phyloP scores from a whole-genome alignment of 495 filamentous ascomycete genomes.

The Penicillium egyptiacum region DNA sequence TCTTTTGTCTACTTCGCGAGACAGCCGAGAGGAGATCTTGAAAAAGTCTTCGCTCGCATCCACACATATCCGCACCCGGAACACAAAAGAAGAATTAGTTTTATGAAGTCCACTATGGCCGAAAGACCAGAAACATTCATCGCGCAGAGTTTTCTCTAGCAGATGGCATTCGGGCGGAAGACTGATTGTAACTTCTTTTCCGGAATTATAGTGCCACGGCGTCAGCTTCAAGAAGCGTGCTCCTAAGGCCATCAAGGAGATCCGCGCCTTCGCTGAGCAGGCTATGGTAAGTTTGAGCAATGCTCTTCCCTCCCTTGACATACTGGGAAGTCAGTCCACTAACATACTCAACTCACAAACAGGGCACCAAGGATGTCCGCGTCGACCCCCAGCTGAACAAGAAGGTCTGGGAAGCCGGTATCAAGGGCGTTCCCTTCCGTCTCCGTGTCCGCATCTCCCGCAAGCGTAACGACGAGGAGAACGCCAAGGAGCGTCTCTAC shows the following conservation, averaged over 20 bases:
- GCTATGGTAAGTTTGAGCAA: conserved; percentile 77
- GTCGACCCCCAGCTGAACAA: conserved; percentile 98
- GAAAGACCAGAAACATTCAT: conserved; percentile 27
- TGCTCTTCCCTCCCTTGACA: background rate
- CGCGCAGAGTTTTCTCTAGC: conserved; percentile 36
- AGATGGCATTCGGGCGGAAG: conserved; percentile 63
- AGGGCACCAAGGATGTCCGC: conserved; percentile 98
- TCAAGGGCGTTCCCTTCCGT: conserved; percentile 97
- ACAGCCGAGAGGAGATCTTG: conserved; percentile 12
- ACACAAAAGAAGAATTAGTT: conserved; percentile 57
- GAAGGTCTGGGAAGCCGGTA: conserved; percentile 99
- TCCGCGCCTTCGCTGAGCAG: conserved; percentile 84
- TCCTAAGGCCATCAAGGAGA: conserved; percentile 98
- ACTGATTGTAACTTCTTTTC: conserved; percentile 51
- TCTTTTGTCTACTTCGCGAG: conserved; percentile 8
- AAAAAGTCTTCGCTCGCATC: conserved; percentile 13
- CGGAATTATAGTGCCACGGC: conserved; percentile 75
- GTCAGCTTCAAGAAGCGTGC: conserved; percentile 99
- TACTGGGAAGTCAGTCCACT: background rate
- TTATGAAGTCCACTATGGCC: conserved; percentile 69
- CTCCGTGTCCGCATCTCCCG: conserved; percentile 96
- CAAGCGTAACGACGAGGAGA: conserved; percentile 99
- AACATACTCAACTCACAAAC: conserved; percentile 9
- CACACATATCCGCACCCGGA: conserved; percentile 20
- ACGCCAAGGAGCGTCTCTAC: conserved; percentile 97